Base-by-base conservation (phyloP, 2,329 filamentous ascomycete genomes). In the Ascosphaera apis region DNA sequence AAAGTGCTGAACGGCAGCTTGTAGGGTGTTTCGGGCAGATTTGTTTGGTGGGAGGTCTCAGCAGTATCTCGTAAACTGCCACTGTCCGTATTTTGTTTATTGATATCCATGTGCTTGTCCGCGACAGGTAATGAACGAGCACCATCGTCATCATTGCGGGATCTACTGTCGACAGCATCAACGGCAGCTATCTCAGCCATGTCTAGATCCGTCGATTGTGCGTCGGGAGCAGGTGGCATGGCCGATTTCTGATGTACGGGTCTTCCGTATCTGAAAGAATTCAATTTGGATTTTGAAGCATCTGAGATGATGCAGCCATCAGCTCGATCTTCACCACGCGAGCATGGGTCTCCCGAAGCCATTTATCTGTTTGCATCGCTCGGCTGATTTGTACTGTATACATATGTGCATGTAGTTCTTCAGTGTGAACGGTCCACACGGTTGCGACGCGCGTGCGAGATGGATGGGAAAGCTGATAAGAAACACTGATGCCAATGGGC, bases 271-370 rank as follows among this genome's bases (percentile, higher is more conserved):
- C 42, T 36, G 28, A 43, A 57, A 48, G 44, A 52, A 54, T 45
- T 57, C 54, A 43, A 51, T 49, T 36, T 48, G 39, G 41, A 57
- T 54, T 40, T 53, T 48, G 44, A 58, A 53, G 34, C 53, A 16
- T 40, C 34, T 15, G 39, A 44, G 15, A 43, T 38, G 3, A 25
- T 11, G 11, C 11, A 5, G 21, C 21, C 6, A 11, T 5, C 21
- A 11, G 6, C 21, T 6, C 11, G 21, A 25, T 6, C 11, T 6
- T 5, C 11, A n/a, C n/a, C n/a, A n/a, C n/a, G n/a, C n/a, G n/a
- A n/a, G n/a, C n/a, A n/a, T n/a, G n/a, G n/a, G n/a, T n/a, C n/a
- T n/a, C n/a, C n/a, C n/a, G n/a, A n/a, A n/a, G n/a, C n/a, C n/a
- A n/a, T n/a, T n/a, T n/a, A n/a, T n/a, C n/a, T n/a, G n/a, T n/a